Evolutionary conservation across 2,329 filamentous ascomycete genomes (phyloP).

Genomic region (Alternaria rosae): DNA sequence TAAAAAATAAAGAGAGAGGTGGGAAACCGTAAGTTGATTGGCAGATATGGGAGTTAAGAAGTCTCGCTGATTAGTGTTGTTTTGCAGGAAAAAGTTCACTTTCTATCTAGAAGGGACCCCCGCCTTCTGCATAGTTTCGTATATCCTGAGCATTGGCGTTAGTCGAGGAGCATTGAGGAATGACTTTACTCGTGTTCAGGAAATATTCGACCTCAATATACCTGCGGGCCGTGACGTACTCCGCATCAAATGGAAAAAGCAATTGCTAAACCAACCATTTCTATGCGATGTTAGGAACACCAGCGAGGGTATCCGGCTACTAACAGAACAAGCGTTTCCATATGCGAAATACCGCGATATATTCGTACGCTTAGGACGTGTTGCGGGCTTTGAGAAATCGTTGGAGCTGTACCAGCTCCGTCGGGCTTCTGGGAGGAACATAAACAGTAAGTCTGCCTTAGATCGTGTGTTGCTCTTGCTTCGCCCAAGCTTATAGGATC

Average conservation of each 20-base stretch:
- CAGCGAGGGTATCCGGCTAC: slow-evolving; percentile 10
- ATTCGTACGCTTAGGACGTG: slow-evolving; percentile 24
- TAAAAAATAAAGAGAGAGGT: slow-evolving; percentile 30
- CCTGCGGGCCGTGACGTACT: slow-evolving; percentile 20
- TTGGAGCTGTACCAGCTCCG: slow-evolving; percentile 26
- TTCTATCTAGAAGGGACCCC: slow-evolving; percentile 23
- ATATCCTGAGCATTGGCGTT: slow-evolving; percentile 23
- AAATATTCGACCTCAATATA: slow-evolving; percentile 30
- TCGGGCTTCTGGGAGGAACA: slow-evolving; percentile 23
- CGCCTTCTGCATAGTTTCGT: slow-evolving; percentile 26
- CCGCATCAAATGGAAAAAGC: slow-evolving; percentile 22
- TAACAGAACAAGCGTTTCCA: slow-evolving; percentile 17
- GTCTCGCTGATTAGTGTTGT: slow-evolving; percentile 12
- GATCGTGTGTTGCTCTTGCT: slow-evolving; percentile 2
- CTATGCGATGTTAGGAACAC: slow-evolving; percentile 21
- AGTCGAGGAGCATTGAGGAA: slow-evolving; percentile 16
- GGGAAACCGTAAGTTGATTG: slow-evolving; percentile 21
- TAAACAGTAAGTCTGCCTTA: slow-evolving; percentile 25
- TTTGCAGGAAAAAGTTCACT: slow-evolving; percentile 26
- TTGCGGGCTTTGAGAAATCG: slow-evolving; percentile 22
- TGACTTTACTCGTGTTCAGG: slow-evolving; percentile 20
- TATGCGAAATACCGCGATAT: slow-evolving; percentile 27
- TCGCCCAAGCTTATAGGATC: slow-evolving; percentile 12
- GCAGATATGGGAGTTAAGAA: background rate
- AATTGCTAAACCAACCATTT: slow-evolving; percentile 23